Percentiles rank a stretch among this genome's conserved stretches.
These are phyloP conservation scores for Colletotrichum cuscutae DNA, from an alignment of 2,329 filamentous ascomycete species.

Conservation along the genomic window DNA sequence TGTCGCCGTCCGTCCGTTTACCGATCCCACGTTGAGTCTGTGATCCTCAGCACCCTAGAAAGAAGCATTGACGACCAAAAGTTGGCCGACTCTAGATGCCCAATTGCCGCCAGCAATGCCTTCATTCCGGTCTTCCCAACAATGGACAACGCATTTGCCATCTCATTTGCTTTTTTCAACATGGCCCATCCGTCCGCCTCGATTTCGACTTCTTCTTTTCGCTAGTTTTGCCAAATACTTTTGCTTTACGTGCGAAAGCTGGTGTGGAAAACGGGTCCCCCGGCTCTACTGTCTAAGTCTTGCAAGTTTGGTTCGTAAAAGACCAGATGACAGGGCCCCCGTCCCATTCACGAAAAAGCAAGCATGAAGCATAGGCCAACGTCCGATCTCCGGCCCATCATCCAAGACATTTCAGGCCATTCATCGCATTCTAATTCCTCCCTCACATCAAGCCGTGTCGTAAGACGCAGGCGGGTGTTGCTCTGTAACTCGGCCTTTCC, in stretches of 20 bases:
- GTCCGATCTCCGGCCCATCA: slow-evolving; percentile 20
- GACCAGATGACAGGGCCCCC: too few species aligned
- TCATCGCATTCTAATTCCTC: background rate
- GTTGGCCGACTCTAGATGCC: slow-evolving; percentile 9
- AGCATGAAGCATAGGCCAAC: slow-evolving; percentile 7
- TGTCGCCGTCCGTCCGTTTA: slow-evolving; percentile 25
- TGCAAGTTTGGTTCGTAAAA: background rate
- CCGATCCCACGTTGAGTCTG: slow-evolving; percentile 27
- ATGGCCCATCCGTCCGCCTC: background rate
- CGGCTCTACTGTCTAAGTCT: background rate
- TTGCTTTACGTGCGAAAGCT: slow-evolving; percentile 10
- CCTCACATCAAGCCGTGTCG: background rate
- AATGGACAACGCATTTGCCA: slow-evolving; percentile 28
- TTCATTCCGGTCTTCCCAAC: slow-evolving; percentile 16
- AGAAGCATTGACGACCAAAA: slow-evolving; percentile 29
- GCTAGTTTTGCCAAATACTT: background rate
- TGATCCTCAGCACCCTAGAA: slow-evolving; percentile 28
- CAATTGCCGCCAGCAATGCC: background rate
- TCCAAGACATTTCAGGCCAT: slow-evolving; percentile 1
- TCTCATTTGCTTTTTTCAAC: slow-evolving; percentile 5
- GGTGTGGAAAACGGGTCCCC: background rate
- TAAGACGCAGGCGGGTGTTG: background rate
- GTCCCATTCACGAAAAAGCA: slow-evolving; percentile 14
- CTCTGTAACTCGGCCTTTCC: background rate
- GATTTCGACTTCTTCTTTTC: background rate